phyloP scores from a whole-genome alignment of 179 eudicot genomes.

The Dionaea muscipula region DNA sequence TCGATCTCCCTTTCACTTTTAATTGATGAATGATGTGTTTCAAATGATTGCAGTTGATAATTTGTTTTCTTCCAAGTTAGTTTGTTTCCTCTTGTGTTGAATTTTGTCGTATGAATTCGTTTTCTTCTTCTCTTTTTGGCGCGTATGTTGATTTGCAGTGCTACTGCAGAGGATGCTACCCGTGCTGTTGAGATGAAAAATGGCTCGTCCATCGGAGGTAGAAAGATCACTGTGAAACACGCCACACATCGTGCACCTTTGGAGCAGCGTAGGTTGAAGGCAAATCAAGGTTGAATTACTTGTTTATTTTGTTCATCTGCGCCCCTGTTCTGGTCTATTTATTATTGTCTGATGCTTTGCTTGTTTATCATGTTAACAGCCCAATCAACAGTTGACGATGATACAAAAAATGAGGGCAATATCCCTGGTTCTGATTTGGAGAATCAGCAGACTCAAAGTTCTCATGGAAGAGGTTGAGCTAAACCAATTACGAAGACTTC shows the following conservation, averaged over 20 bases:
- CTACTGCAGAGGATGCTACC: conserved; percentile 78
- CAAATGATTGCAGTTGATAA: too few relatives aligned
- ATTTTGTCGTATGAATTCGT: too few relatives aligned
- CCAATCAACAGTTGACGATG: conserved; percentile 21
- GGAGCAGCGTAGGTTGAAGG: conserved; percentile 65
- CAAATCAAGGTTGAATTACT: conserved; percentile 39
- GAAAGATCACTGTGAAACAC: conserved; percentile 60
- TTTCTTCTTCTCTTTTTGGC: background rate
- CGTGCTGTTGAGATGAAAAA: conserved; percentile 81
- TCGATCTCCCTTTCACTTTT: too few relatives aligned
- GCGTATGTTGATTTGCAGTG: conserved; percentile 27
- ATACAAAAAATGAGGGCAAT: conserved; percentile 16
- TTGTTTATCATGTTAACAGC: conserved; percentile 13
- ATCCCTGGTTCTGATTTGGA: conserved; percentile 16
- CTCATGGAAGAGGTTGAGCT: conserved; percentile 16
- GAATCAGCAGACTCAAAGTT: conserved; percentile 13
- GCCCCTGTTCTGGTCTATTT: background rate
- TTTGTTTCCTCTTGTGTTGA: too few relatives aligned
- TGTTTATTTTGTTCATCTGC: background rate
- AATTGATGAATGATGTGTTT: too few relatives aligned
- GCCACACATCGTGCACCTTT: conserved; percentile 74
- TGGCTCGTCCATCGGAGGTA: conserved; percentile 65
- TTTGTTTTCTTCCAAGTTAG: too few relatives aligned
- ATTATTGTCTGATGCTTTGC: background rate
- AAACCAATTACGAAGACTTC: background rate